These are phyloP conservation scores for Cercospora berteroae DNA, from an alignment of 2,329 filamentous ascomycete species.

Conservation along the genomic window DNA sequence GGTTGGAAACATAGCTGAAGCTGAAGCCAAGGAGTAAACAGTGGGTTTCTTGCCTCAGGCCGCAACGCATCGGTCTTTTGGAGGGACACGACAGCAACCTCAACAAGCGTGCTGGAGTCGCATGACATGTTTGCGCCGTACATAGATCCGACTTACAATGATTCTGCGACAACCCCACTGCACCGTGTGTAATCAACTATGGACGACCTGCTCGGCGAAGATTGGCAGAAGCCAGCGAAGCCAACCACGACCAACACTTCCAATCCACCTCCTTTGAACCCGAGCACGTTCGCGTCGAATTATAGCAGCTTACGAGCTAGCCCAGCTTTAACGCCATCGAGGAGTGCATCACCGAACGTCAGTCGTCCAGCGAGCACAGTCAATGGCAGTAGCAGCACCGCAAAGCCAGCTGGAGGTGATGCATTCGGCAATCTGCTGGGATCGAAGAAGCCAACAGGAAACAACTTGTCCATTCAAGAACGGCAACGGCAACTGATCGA, in stretches of 20 bases:
- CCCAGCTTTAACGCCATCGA: conserved; percentile 42
- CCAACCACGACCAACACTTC: conserved; percentile 22
- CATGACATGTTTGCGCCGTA: conserved; percentile 2
- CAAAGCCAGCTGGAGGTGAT: conserved; percentile 59
- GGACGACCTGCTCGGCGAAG: conserved; percentile 51
- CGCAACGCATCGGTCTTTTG: background rate
- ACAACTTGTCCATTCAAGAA: conserved; percentile 67
- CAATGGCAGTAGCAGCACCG: conserved; percentile 38
- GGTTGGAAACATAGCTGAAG: background rate
- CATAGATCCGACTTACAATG: background rate
- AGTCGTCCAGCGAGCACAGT: conserved; percentile 43
- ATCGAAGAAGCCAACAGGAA: conserved; percentile 56
- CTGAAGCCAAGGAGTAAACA: background rate
- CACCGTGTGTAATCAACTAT: conserved; percentile 32
- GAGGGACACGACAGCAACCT: background rate
- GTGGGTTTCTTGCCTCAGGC: background rate
- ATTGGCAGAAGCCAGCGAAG: conserved; percentile 44
- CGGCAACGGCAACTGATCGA: conserved; percentile 70
- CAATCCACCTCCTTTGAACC: conserved; percentile 27
- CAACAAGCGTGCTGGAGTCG: conserved; percentile 1
- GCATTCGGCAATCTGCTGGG: conserved; percentile 76
- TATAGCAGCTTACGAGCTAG: conserved; percentile 40
- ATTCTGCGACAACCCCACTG: conserved; percentile 5
- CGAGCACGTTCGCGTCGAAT: conserved; percentile 28
- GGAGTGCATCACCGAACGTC: conserved; percentile 33